A percentile compares a stretch with the other conserved stretches of the same genome.
Conservation (phyloP, 2,329 filamentous ascomycete genomes). For the Sclerotinia borealis region DNA sequence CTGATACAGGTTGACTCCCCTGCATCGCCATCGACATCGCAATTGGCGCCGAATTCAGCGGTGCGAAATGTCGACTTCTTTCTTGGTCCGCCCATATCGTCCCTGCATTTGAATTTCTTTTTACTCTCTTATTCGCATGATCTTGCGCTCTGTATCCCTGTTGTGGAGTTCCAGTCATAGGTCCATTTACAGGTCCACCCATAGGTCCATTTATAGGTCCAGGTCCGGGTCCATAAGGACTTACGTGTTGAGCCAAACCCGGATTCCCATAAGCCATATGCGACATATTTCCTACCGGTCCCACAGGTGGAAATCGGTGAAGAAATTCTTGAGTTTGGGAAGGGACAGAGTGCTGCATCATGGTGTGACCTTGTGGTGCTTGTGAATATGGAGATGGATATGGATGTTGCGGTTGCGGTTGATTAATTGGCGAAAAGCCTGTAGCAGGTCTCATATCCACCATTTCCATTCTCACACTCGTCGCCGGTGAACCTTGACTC, state of each 20-base stretch:
- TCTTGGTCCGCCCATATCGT: neutral
- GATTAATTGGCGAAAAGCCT: conserved; percentile 17
- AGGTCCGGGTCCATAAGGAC: neutral
- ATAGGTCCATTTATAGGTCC: too few relatives aligned
- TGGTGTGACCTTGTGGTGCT: neutral
- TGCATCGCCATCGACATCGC: neutral
- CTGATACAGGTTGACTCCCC: neutral
- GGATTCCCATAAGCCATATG: too few relatives aligned
- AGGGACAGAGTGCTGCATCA: neutral
- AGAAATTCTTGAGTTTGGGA: neutral
- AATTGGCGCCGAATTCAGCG: neutral
- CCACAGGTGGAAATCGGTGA: neutral
- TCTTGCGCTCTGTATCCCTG: neutral
- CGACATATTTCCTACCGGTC: neutral
- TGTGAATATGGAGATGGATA: neutral
- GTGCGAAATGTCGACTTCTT: neutral
- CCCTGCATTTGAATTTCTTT: neutral
- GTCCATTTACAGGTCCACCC: too few relatives aligned
- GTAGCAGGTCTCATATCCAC: conserved; percentile 5
- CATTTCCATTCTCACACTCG: neutral
- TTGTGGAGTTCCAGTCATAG: too few relatives aligned
- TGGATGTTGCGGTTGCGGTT: neutral
- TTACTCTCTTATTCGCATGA: neutral
- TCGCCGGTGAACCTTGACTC: neutral
- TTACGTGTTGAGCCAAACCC: neutral